phyloP scores from a whole-genome alignment of 1,139 yeast species.

The Hyphopichia khmerensis region DNA sequence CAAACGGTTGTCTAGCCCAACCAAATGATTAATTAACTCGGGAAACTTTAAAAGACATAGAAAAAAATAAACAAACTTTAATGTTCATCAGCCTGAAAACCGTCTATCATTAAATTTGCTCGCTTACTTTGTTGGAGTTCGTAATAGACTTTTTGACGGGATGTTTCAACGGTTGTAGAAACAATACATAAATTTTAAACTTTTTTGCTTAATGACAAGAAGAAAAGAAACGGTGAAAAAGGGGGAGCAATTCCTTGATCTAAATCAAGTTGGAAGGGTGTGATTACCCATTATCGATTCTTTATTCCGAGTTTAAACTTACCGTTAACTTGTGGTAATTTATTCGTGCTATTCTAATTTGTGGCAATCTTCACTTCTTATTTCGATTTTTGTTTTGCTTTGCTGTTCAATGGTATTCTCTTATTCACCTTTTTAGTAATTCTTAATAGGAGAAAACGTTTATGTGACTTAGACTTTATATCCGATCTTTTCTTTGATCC shows the following conservation, averaged over 20 bases:
- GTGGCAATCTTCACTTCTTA: background rate
- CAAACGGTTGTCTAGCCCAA: no score
- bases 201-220: no score
- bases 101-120: background rate
- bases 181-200: background rate
- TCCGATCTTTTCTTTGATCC: background rate
- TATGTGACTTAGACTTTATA: background rate
- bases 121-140: background rate
- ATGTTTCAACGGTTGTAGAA: background rate
- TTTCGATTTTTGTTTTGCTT: background rate
- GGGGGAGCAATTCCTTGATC: background rate
- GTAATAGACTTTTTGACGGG: background rate
- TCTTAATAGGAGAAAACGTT: background rate
- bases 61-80: no score
- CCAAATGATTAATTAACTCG: no score
- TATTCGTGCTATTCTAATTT: background rate
- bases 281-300: background rate
- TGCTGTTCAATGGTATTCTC: background rate
- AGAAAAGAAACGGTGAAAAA: background rate
- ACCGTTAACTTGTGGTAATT: background rate
- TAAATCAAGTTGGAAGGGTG: background rate
- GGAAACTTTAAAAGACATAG: no score
- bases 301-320: background rate
- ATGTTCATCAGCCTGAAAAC: background rate
- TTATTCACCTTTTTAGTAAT: no score